Conservation (phyloP, 192 early-diverging fungal genomes). For the Podila minutissima region DNA sequence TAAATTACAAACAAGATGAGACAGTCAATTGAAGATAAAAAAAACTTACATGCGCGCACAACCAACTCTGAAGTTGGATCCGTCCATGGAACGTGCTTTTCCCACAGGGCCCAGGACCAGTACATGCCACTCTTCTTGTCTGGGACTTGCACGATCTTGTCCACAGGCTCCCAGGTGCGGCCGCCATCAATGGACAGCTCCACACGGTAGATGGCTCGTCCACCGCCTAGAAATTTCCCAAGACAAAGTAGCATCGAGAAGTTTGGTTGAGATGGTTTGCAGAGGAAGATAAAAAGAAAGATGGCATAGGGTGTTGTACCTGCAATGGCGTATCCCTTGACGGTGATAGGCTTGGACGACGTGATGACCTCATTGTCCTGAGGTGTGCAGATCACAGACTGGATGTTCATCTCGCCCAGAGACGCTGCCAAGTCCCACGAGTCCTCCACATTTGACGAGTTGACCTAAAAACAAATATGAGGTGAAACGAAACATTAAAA, state of each 20-base stretch:
- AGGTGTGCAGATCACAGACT: constrained; percentile 81
- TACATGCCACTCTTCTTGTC: constrained; percentile 52
- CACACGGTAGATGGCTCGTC: constrained; percentile 80
- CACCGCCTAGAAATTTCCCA: constrained; percentile 66
- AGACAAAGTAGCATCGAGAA: background rate
- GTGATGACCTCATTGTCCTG: constrained; percentile 59
- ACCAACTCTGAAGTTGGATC: constrained; percentile 67
- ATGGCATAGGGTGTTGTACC: constrained; percentile 44
- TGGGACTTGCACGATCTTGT: constrained; percentile 60
- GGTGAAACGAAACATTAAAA: background rate
- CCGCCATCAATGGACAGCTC: constrained; percentile 89
- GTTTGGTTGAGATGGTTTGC: constrained; percentile 48
- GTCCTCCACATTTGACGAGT: constrained; percentile 42
- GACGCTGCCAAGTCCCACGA: constrained; percentile 66
- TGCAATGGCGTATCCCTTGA: constrained; percentile 82
- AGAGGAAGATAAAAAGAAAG: constrained; percentile 39
- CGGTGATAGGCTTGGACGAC: constrained; percentile 48
- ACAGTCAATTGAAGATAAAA: background rate
- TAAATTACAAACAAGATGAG: background rate
- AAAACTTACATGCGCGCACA: constrained; percentile 77
- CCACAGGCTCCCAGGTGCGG: constrained; percentile 81
- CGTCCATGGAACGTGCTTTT: constrained; percentile 61
- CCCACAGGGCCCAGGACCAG: constrained; percentile 93
- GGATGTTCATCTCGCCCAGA: constrained; percentile 82
- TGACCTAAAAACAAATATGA: constrained; percentile 11